Conservation (phyloP, 2,329 filamentous ascomycete species). For the Bipolaris oryzae region DNA sequence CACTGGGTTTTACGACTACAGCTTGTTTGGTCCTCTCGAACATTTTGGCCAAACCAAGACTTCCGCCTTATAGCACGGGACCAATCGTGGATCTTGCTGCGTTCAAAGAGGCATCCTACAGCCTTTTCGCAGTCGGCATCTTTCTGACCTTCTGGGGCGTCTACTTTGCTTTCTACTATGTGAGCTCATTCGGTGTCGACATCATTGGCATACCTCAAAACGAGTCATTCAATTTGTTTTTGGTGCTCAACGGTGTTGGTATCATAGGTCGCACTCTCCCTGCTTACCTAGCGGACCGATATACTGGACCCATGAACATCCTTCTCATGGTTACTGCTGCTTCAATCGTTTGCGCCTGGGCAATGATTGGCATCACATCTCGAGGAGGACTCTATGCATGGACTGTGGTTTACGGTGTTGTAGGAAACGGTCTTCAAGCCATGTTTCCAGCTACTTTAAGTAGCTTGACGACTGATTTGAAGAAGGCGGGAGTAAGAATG, state of each 20-base stretch:
- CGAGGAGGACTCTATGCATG: slow-evolving; percentile 50
- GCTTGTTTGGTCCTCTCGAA: neutral
- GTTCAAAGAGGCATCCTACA: neutral
- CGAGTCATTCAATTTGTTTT: slow-evolving; percentile 50
- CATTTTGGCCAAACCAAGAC: neutral
- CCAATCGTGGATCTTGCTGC: neutral
- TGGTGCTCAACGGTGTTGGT: slow-evolving; percentile 54
- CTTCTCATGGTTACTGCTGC: slow-evolving; percentile 47
- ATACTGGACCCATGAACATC: slow-evolving; percentile 51
- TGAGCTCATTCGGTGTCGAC: slow-evolving; percentile 55
- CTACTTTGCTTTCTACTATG: slow-evolving; percentile 52
- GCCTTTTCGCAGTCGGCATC: neutral
- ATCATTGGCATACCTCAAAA: slow-evolving; percentile 52
- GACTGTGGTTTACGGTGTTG: slow-evolving; percentile 56
- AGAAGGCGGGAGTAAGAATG: slow-evolving; percentile 53
- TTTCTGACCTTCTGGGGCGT: slow-evolving; percentile 29
- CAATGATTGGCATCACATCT: slow-evolving; percentile 44
- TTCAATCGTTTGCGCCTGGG: slow-evolving; percentile 54
- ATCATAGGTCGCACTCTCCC: slow-evolving; percentile 58
- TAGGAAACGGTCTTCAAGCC: slow-evolving; percentile 54
- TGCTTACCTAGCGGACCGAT: slow-evolving; percentile 52
- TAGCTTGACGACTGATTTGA: slow-evolving; percentile 51
- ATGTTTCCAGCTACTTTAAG: slow-evolving; percentile 53
- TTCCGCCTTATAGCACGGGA: neutral
- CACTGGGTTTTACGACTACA: slow-evolving; percentile 52